Evolutionary conservation across 2,329 filamentous ascomycete genomes (phyloP).

Genomic region (Alternaria sp.): DNA sequence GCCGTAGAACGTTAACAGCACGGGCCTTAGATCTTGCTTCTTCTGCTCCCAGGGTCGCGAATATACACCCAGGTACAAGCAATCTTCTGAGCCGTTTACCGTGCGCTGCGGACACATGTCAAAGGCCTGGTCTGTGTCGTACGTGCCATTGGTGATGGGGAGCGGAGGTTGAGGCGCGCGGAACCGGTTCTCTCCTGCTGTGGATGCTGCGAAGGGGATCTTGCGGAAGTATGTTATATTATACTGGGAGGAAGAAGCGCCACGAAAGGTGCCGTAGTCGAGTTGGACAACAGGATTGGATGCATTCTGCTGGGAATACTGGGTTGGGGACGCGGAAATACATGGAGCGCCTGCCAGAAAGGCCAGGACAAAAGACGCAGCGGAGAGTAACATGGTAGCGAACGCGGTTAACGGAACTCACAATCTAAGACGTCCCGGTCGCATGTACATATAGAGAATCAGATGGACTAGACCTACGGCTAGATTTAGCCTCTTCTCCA

Average conservation of each 20-base stretch:
- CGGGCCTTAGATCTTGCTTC: constrained; percentile 58
- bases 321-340: constrained; percentile 22
- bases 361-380: constrained; percentile 10
- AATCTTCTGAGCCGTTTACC: constrained; percentile 66
- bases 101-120: constrained; percentile 68
- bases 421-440: not conserved
- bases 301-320: constrained; percentile 14
- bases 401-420: not conserved
- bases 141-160: constrained; percentile 59
- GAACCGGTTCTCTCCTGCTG: constrained; percentile 66
- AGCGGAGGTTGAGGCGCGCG: constrained; percentile 66
- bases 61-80: constrained; percentile 68
- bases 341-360: constrained; percentile 17
- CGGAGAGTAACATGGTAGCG: constrained; percentile 26
- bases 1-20: constrained; percentile 68
- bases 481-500: constrained; percentile 35
- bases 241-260: constrained; percentile 61
- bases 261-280: constrained; percentile 58
- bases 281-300: constrained; percentile 39
- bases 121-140: constrained; percentile 64
- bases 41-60: constrained; percentile 62
- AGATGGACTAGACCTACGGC: not conserved
- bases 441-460: not conserved
- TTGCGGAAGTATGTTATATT: constrained; percentile 68
- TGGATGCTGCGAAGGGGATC: constrained; percentile 69